Conservation (phyloP, 306 rosid species). For the Casuarina glauca region DNA sequence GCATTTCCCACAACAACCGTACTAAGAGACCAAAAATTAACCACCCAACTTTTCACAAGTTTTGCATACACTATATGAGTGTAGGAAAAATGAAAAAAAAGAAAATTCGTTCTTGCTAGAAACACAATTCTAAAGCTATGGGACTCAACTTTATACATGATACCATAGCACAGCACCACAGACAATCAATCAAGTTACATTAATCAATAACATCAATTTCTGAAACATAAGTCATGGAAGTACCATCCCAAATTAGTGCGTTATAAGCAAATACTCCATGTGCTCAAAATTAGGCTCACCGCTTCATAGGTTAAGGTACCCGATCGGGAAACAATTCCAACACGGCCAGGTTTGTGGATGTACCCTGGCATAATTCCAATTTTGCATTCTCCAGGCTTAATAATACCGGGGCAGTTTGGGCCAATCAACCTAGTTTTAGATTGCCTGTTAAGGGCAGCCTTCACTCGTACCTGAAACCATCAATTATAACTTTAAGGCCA, state of each 20-base stretch:
- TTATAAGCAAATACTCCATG: background rate
- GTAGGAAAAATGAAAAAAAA: background rate
- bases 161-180: background rate
- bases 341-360: slow-evolving; percentile 95
- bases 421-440: slow-evolving; percentile 92
- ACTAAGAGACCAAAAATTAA: background rate
- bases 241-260: background rate
- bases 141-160: background rate
- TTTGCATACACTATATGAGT: background rate
- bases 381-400: slow-evolving; percentile 99
- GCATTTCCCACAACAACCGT: background rate
- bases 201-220: background rate
- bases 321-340: slow-evolving; percentile 98
- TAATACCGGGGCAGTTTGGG: slow-evolving; percentile 98
- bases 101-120: background rate
- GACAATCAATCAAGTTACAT: background rate
- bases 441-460: slow-evolving; percentile 89
- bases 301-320: slow-evolving; percentile 99
- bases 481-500: slow-evolving; percentile 24
- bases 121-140: background rate
- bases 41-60: background rate
- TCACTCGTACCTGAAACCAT: slow-evolving; percentile 74
- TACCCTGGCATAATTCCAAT: slow-evolving; percentile 99
- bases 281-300: slow-evolving; percentile 48
- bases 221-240: slow-evolving; percentile 2